A percentile compares a stretch with the other conserved stretches of the same genome.
Evolutionary conservation across 495 filamentous ascomycete genomes (phyloP).

Genomic region (Aspergillus biplanus): DNA sequence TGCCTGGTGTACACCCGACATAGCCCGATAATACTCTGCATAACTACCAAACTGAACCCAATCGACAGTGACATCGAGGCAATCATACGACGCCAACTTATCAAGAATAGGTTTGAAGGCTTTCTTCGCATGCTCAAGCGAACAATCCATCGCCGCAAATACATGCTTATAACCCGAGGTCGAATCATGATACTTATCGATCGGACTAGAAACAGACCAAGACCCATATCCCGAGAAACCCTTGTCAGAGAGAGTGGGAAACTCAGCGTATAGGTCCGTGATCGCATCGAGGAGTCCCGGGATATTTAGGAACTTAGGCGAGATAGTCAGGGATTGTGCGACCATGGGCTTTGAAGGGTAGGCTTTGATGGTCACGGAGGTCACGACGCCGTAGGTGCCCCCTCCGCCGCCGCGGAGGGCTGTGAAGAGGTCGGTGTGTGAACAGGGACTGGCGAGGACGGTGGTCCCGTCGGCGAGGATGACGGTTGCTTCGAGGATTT

Average conservation of each 20-base stretch:
- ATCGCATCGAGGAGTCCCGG: constrained; percentile 19
- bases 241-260: constrained; percentile 26
- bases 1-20: constrained; percentile 33
- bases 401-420: constrained; percentile 51
- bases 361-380: constrained; percentile 46
- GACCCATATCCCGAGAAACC: constrained; percentile 43
- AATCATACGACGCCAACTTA: constrained; percentile 24
- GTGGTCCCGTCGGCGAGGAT: constrained; percentile 56
- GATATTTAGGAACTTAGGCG: constrained; percentile 20
- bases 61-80: neutral
- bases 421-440: constrained; percentile 62
- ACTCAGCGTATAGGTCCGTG: constrained; percentile 20
- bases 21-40: constrained; percentile 34
- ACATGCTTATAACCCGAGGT: constrained; percentile 40
- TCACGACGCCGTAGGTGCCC: constrained; percentile 54
- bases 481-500: constrained; percentile 45
- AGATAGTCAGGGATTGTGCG: constrained; percentile 25
- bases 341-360: constrained; percentile 33
- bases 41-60: constrained; percentile 41
- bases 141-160: constrained; percentile 33
- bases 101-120: constrained; percentile 29
- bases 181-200: constrained; percentile 28
- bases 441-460: constrained; percentile 48
- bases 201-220: constrained; percentile 35
- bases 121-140: constrained; percentile 25